Conservation (phyloP, 192 early-diverging fungal species). For the Funneliformis geosporum region DNA sequence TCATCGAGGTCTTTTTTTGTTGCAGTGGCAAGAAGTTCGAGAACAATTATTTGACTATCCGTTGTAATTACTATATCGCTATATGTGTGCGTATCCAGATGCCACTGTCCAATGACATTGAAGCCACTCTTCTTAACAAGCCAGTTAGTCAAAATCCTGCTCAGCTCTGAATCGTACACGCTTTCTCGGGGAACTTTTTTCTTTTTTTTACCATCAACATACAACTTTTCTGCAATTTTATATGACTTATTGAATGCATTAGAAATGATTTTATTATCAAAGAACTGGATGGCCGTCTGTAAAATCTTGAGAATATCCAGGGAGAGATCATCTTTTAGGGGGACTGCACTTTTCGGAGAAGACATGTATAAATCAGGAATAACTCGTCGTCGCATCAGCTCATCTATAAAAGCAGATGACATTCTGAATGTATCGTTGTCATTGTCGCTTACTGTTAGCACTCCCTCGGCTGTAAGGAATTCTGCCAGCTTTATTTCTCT, state of each 20-base stretch:
- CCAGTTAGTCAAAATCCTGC: slow-evolving; percentile 35
- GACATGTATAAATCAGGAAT: slow-evolving; percentile 22
- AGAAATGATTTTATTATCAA: slow-evolving; percentile 34
- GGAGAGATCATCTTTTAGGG: slow-evolving; percentile 20
- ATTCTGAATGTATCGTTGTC: slow-evolving; percentile 14
- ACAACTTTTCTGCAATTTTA: slow-evolving; percentile 26
- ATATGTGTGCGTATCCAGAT: slow-evolving; percentile 30
- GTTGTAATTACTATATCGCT: slow-evolving; percentile 31
- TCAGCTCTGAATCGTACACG: slow-evolving; percentile 36
- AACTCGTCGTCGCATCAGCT: slow-evolving; percentile 17
- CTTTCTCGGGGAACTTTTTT: slow-evolving; percentile 34
- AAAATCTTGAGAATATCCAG: slow-evolving; percentile 37
- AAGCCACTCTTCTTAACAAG: neutral
- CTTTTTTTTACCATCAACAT: slow-evolving; percentile 16
- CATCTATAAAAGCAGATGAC: slow-evolving; percentile 27
- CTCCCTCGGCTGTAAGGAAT: slow-evolving; percentile 24
- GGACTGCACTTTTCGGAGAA: slow-evolving; percentile 15
- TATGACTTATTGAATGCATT: slow-evolving; percentile 16
- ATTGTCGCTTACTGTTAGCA: slow-evolving; percentile 6
- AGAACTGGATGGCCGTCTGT: slow-evolving; percentile 26
- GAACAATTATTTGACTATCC: slow-evolving; percentile 5
- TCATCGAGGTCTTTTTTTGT: slow-evolving; percentile 32
- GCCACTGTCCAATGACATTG: slow-evolving; percentile 34
- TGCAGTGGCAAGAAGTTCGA: slow-evolving; percentile 37
- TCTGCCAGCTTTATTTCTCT: slow-evolving; percentile 16